Conservation (phyloP, 1,139 yeast genomes). For the Meyerozyma smithsonii region DNA sequence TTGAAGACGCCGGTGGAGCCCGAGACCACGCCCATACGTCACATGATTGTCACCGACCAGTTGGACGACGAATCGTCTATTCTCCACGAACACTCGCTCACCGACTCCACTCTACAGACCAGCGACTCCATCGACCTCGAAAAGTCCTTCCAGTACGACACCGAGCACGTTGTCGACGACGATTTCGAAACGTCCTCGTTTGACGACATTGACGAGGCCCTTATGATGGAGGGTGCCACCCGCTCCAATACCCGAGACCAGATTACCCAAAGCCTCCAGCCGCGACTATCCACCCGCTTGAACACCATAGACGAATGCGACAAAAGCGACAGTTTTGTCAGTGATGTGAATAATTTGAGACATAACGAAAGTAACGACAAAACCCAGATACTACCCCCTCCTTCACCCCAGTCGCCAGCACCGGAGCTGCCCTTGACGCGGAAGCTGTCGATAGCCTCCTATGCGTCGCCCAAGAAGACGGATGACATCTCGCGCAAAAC, state of each 20-base stretch:
- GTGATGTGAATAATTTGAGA: constrained; percentile 27
- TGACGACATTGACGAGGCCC: constrained; percentile 21
- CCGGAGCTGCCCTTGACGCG: constrained; percentile 9
- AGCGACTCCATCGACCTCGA: constrained; percentile 6
- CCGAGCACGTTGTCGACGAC: constrained; percentile 11
- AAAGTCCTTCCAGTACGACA: constrained; percentile 8
- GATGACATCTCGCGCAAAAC: constrained; percentile 15
- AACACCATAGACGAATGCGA: constrained; percentile 6
- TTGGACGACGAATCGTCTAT: constrained; percentile 5
- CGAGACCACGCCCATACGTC: constrained; percentile 6
- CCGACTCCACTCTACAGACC: constrained; percentile 5
- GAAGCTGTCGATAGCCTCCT: constrained; percentile 12
- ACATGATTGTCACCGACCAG: constrained; percentile 5
- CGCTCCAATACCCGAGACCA: constrained; percentile 6
- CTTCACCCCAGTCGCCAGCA: constrained; percentile 10
- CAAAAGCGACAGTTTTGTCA: constrained; percentile 17
- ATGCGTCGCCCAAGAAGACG: constrained; percentile 16
- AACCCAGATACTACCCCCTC: constrained; percentile 13
- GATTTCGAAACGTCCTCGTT: constrained; percentile 21
- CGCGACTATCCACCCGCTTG: neutral
- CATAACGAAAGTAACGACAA: constrained; percentile 25
- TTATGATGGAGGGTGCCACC: constrained; percentile 6
- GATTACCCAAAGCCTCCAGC: constrained; percentile 2
- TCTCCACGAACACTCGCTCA: constrained; percentile 11
- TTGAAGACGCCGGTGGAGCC: neutral